Percentiles rank a stretch among this genome's conserved stretches.
These are phyloP conservation scores for Talaromyces marneffei DNA, from an alignment of 2,329 filamentous ascomycete species.

Conservation along the genomic window DNA sequence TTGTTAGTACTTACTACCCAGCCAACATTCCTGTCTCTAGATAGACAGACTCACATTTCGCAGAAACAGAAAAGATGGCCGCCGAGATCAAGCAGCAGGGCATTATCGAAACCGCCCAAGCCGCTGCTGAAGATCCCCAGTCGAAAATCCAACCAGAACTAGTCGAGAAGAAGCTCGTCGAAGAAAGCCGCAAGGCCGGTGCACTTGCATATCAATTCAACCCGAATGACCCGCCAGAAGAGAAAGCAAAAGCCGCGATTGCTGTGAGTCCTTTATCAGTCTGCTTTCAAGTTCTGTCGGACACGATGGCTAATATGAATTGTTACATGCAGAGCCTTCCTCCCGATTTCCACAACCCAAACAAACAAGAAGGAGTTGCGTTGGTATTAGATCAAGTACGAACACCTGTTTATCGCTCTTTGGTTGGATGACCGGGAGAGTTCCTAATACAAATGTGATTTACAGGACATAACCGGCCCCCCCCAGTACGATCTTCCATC, in stretches of 20 bases:
- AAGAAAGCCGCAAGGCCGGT: constrained; percentile 73
- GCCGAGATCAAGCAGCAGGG: constrained; percentile 75
- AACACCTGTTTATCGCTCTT: constrained; percentile 3
- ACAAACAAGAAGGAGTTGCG: constrained; percentile 36
- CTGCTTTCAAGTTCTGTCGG: background rate
- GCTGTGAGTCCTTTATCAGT: constrained; percentile 52
- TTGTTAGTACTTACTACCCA: background rate
- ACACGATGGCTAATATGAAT: background rate
- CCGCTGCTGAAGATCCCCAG: constrained; percentile 52
- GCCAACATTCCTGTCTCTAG: background rate
- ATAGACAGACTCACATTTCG: background rate
- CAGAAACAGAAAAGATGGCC: constrained; percentile 4
- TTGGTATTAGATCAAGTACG: constrained; percentile 69
- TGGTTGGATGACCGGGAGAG: background rate
- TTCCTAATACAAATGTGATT: constrained; percentile 5
- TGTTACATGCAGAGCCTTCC: constrained; percentile 51
- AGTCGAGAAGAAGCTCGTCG: constrained; percentile 66
- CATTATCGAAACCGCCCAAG: constrained; percentile 66
- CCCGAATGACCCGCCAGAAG: constrained; percentile 71
- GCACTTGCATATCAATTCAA: constrained; percentile 79
- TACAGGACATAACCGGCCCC: constrained; percentile 59
- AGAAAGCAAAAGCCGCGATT: constrained; percentile 75
- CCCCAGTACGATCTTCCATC: constrained; percentile 72
- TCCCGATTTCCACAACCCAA: constrained; percentile 54
- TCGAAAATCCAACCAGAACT: constrained; percentile 62